Evolutionary conservation across 164 flowering plant genomes (phyloP).

Genomic region (Liquidambar formosana): DNA sequence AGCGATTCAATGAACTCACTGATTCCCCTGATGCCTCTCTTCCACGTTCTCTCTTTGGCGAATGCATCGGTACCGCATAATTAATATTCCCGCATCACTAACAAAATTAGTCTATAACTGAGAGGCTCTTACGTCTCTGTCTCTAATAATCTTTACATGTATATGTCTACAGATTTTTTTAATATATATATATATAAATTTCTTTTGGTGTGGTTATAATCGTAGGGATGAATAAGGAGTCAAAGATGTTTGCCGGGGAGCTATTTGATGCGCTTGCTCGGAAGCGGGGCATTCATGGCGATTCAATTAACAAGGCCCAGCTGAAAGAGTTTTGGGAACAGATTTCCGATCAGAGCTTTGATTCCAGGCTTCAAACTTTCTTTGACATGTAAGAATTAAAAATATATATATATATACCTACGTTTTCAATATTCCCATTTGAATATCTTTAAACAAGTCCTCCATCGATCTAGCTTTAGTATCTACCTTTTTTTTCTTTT

Average conservation of each 20-base stretch:
- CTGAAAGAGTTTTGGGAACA: slow-evolving; percentile 38
- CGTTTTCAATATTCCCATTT: no score
- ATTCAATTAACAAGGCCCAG: slow-evolving; percentile 23
- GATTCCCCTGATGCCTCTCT: slow-evolving; percentile 21
- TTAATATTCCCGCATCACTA: no score
- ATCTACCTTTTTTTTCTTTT: no score
- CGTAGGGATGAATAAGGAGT: slow-evolving; percentile 37
- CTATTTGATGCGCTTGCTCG: slow-evolving; percentile 31
- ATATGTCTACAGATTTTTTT: no score
- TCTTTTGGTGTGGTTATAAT: no score
- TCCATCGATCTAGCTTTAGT: no score
- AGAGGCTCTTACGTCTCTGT: no score
- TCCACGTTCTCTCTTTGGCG: slow-evolving; percentile 21
- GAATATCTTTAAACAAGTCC: no score
- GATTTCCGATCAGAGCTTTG: slow-evolving; percentile 31
- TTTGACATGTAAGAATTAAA: slow-evolving; percentile 45
- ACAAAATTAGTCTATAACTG: no score
- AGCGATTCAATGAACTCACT: slow-evolving; percentile 26
- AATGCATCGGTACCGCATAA: slow-evolving; percentile 45
- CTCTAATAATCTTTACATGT: no score
- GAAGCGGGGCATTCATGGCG: slow-evolving; percentile 7
- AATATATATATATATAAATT: no score
- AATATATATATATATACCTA: no score
- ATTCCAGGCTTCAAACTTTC: slow-evolving; percentile 38
- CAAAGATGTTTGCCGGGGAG: slow-evolving; percentile 30